Evolutionary conservation across 352 stramenopile genomes (phyloP), one percentile per base, ranked within the genome.

Genomic region (Phytophthora citrophthora): DNA sequence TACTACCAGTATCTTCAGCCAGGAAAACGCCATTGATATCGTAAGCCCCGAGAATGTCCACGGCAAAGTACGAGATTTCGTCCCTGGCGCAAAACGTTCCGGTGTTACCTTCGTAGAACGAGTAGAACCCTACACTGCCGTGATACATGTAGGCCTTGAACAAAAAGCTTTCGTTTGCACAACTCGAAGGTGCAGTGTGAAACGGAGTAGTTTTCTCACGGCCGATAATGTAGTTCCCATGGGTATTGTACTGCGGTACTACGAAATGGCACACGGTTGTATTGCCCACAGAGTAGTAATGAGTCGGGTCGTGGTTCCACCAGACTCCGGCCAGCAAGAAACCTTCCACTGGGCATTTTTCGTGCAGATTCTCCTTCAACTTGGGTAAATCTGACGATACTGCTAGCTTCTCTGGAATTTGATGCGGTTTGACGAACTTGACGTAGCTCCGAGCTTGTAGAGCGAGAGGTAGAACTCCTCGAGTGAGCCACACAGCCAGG

Each of bases 391-490:
- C 18, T 16, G 23, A 16, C 4, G 26, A 34, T 1, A 57, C 13
- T 15, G 54, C 38, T 10, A 70, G 41, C 2, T 51, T 53, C 20
- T 59, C 24, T 20, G 38, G 24, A 29, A 70, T 70, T 7, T 53
- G 56, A 26, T 70, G 61, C 8, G 61, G 54, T 11, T 52, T 59
- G 31, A 56, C 40, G 11, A 70, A 58, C 38, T 64, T 47, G 13
- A 64, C 4, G 32, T 64, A 70, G 55, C 61, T 70, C 45, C 54
- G 38, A 18, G 40, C n/a, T 54, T 54, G 46, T 27, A 54, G 27
- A 11, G 40, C 26, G 4, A 64, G n/a, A 5, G 61, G 61, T 3
- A 53, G 12, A 3, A 59, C 41, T 16, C 64, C 53, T 7, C 34
- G 24, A 13, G 23, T 29, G 13, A 64, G 2, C 59, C 64, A 62